Base-by-base conservation (phyloP, 352 stramenopile species). In the Phytophthora melonis region DNA sequence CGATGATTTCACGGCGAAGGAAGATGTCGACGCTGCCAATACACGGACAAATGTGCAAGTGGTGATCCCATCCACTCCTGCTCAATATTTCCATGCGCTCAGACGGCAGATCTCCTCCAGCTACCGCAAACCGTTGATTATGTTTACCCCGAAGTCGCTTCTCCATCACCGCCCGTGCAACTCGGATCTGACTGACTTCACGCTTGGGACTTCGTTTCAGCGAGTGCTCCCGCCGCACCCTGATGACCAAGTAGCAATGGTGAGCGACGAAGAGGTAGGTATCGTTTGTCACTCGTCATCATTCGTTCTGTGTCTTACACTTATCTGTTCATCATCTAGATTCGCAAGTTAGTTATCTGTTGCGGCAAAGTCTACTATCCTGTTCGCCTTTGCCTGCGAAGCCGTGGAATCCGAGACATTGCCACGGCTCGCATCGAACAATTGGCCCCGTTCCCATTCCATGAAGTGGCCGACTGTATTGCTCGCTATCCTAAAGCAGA, bases 81-180 rank as follows among this genome's bases (percentile, higher is more conserved):
- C 97, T 4, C 98, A 99, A 79, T 99, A 99, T 74, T 99, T 99
- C 78, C 97, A 99, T 73, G 93, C 89, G 18, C 83, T 99, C 58
- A 92, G 97, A 9, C 84, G 97, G 32, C 90, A 97, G 72, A 81
- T 93, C n/a, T 61, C 70, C 25, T 85, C 78, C 39, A 85, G 71
- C 47, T 93, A 91, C 71, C 87, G 87, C 58, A 97, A 97, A 63
- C 91, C 91, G 43, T 66, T 97, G 16, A 78, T 97, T 23, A 68
- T 95, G 49, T 94, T 97, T 27, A 84, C 84, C 3, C 91, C 91
- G 1, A 97, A 97, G 75, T 93, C 84, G 18, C 72, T 97, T 34
- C 75, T 96, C 67, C 91, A 94, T 49, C 91, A 95, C 69, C 88
- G 89, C 14, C 88, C 84, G 30, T 95, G 87, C 63, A 92, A 84